A percentile compares a stretch with the other conserved stretches of the same genome.
These are phyloP conservation scores for Solanum raphanifolium DNA, from an alignment of 257 asterid species.

Conservation along the genomic window DNA sequence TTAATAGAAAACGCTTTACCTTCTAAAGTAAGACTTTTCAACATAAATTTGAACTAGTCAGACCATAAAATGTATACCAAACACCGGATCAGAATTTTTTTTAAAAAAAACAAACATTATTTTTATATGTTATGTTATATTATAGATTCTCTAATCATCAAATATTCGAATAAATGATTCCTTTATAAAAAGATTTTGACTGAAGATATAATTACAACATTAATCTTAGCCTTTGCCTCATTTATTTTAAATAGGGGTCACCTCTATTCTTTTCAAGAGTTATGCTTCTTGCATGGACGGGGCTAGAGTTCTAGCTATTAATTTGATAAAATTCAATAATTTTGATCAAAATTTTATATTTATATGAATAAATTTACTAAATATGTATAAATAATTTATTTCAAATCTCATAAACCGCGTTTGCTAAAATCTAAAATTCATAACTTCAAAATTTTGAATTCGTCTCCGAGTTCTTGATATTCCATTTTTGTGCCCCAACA, in stretches of 20 bases:
- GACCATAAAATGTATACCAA: background rate
- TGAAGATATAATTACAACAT: background rate
- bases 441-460: background rate
- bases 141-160: background rate
- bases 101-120: too few species aligned
- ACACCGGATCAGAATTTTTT: background rate
- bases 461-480: background rate
- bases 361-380: background rate
- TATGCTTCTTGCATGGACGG: background rate
- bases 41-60: background rate
- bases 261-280: background rate
- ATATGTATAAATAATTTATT: background rate
- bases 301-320: background rate
- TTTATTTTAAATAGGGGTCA: background rate
- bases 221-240: background rate
- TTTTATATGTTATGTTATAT: background rate
- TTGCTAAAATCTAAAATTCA: background rate
- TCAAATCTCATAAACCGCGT: accelerated
- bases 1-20: background rate
- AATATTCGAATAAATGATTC: background rate
- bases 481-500: background rate
- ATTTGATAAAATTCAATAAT: accelerated
- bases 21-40: background rate
- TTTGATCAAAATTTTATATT: background rate
- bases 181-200: background rate